These are phyloP conservation scores for Apostasia ramifera DNA, from an alignment of 106 monocot species.

Conservation along the genomic window DNA sequence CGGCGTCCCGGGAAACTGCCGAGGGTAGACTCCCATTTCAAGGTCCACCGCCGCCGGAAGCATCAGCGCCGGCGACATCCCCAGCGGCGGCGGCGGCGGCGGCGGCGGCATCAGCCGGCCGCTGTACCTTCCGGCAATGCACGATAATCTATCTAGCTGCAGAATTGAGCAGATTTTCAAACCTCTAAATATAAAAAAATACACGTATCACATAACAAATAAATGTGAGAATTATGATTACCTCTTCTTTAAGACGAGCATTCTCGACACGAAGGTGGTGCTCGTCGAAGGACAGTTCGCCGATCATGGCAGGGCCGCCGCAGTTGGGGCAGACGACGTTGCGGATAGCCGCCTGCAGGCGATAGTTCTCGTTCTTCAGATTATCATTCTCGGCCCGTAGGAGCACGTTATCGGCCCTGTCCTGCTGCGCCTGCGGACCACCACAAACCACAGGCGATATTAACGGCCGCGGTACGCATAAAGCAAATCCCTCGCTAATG, in stretches of 20 bases:
- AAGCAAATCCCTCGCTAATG: background rate
- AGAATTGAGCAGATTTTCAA: background rate
- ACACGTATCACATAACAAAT: background rate
- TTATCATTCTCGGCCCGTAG: conserved; percentile 86
- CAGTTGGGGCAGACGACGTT: conserved; percentile 87
- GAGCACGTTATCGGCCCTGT: conserved; percentile 74
- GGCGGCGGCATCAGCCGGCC: conserved; percentile 23
- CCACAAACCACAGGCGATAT: background rate
- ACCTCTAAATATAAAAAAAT: background rate
- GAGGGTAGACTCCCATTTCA: conserved; percentile 77
- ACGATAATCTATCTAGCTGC: conserved; percentile 80
- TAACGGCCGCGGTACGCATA: background rate
- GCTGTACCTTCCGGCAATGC: conserved; percentile 51
- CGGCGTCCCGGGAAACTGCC: conserved; percentile 47
- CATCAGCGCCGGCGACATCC: conserved; percentile 9
- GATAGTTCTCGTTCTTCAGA: conserved; percentile 87
- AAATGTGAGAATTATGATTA: conserved; percentile 2
- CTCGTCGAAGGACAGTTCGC: conserved; percentile 90
- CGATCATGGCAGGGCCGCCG: conserved; percentile 81
- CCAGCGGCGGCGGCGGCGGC: conserved; percentile 24
- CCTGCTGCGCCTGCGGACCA: conserved; percentile 79
- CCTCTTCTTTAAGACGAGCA: conserved; percentile 95
- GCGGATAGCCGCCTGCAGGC: conserved; percentile 76
- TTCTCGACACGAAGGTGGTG: conserved; percentile 93
- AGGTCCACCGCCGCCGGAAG: conserved; percentile 75